Evolutionary conservation across 148 eudicot genomes (phyloP).

Genomic region (Rhododendron ovatum): DNA sequence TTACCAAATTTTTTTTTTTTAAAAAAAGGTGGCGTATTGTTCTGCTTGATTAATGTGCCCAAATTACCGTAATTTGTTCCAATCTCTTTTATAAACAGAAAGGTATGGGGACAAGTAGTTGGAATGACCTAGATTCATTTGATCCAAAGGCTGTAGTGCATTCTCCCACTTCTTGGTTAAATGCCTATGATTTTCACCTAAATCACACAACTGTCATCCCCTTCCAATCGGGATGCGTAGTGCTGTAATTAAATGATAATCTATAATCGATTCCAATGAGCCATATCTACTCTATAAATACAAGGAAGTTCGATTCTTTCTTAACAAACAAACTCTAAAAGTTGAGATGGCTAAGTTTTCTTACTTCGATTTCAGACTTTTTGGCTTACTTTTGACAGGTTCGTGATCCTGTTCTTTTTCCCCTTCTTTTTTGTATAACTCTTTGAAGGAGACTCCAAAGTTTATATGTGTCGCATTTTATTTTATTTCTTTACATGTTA

Average conservation of each 20-base stretch:
- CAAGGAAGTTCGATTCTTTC: neutral
- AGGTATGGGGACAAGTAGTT: no score
- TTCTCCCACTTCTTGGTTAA: no score
- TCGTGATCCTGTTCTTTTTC: neutral
- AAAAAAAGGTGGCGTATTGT: neutral
- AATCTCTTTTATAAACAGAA: no score
- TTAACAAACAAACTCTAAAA: neutral
- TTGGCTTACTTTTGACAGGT: neutral
- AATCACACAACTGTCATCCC: no score
- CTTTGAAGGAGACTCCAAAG: neutral
- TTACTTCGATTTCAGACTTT: neutral
- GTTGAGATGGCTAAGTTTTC: neutral
- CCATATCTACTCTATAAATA: neutral
- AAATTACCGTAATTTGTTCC: neutral
- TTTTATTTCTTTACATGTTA: neutral
- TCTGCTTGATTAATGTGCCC: neutral
- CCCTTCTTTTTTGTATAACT: neutral
- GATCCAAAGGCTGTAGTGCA: no score
- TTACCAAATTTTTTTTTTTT: no score
- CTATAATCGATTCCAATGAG: neutral
- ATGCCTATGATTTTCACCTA: no score
- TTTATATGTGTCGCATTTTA: no score
- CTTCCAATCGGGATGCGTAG: no score
- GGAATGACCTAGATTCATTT: no score
- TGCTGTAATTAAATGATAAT: no score